Evolutionary conservation across 306 rosid species (phyloP).

Genomic region (Alnus glutinosa): DNA sequence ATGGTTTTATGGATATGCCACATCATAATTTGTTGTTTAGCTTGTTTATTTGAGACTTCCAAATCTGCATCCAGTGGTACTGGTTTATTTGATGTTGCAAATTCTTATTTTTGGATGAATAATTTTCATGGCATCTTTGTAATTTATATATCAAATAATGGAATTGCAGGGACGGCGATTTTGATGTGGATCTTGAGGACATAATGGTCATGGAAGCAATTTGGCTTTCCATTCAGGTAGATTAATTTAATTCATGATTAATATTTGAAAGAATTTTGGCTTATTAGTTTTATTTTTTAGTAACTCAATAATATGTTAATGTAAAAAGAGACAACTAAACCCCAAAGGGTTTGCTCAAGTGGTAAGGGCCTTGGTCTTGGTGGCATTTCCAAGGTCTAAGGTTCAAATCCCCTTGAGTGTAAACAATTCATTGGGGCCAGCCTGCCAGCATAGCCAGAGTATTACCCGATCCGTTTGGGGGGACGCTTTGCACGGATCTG

Average conservation of each 20-base stretch:
- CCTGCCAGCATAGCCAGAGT: too few relatives aligned
- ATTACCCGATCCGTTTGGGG: too few relatives aligned
- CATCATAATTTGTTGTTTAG: background rate
- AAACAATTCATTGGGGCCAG: too few relatives aligned
- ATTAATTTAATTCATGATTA: background rate
- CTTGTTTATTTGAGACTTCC: background rate
- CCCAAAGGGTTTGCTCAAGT: too few relatives aligned
- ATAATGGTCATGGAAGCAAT: slow-evolving; percentile 99
- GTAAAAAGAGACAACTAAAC: background rate
- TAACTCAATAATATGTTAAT: background rate
- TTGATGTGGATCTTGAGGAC: slow-evolving; percentile 94
- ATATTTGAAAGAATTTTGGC: background rate
- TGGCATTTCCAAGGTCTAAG: too few relatives aligned
- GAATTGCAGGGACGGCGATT: slow-evolving; percentile 81
- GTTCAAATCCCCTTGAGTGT: too few relatives aligned
- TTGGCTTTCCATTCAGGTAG: slow-evolving; percentile 97
- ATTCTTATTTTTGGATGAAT: background rate
- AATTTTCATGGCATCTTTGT: background rate
- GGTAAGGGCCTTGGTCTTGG: too few relatives aligned
- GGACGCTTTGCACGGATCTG: too few relatives aligned
- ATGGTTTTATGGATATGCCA: background rate
- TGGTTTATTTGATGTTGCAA: background rate
- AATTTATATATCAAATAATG: slow-evolving; percentile 5
- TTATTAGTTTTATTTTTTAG: background rate
- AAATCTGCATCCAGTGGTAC: too few relatives aligned